Evolutionary conservation across 768 basidiomycete species (phyloP), one percentile per base, ranked within the genome.

Genomic region (Boletus barrowsii): DNA sequence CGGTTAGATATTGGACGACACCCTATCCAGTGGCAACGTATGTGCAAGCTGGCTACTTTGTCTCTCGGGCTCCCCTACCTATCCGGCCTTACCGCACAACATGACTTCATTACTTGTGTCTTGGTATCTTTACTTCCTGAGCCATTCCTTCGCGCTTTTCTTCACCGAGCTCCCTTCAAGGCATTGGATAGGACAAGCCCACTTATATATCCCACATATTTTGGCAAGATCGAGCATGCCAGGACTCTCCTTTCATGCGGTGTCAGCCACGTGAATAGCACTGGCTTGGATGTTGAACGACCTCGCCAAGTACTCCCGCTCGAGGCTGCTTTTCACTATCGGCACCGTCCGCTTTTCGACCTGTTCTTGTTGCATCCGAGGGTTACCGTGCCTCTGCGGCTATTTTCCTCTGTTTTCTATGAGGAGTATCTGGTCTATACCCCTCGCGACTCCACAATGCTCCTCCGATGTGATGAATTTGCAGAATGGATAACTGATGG

Each of bases 161-260:
- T 54, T 22, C 35, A 17, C n/a, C 47, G 11, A 22, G 32, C 35
- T 10, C 40, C 40, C n/a, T 42, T 53, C 46, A 42, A 41, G n/a
- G 5, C 37, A 22, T 33, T 22, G 14, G 37, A 29, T 3, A 39
- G 55, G n/a, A 62, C 57, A 3, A 57, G 45, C 5, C 54, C 60
- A 0, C 51, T 60, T 1, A 29, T 61, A 17, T 61, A 61, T 39
- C 54, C 54, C 10, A 35, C 54, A 5, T 43, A 51, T 8, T 47
- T 47, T 9, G 33, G 30, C 9, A 60, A 53, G 22, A 33, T 46
- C 4, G 37, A 55, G 1, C 58, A 61, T 20, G 49, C 51, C n/a
- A 37, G 20, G 6, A 51, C 29, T 6, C 20, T 54, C 3, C 42
- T 54, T 6, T 54, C 49, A 5, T 13, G n/a, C 2, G 20, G 29